Evolutionary conservation across 163 green algal species (phyloP), one percentile per base, ranked within the genome.

Genomic region (Picocystis sp.): DNA sequence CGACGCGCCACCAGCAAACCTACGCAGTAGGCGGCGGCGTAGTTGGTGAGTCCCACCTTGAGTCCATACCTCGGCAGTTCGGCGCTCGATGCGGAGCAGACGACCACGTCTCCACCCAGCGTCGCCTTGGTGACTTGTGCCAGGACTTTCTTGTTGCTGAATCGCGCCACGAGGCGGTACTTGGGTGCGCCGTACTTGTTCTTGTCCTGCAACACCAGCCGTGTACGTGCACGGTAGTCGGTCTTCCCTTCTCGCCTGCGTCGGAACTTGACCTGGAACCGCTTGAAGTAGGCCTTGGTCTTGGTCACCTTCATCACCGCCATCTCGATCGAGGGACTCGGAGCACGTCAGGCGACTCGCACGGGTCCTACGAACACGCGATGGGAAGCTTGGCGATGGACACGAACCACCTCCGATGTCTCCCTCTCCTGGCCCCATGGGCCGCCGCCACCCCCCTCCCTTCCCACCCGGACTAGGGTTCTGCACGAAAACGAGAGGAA

Each of bases 151-250:
- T 74, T 79, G 81, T 94, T 94, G 62, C 71, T 87, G 79, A 96
- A 97, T 52, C 89, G 81, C 35, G 97, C 89, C 17, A 93, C 71
- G 25, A 95, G 64, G 35, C 88, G 69, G 77, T 93, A 89, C 74
- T 92, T 92, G 51, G 78, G 79, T 22, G 77, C 81, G 65, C 81
- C 82, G 69, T 93, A 94, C 82, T 99, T 99, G 87, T 99, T 99
- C 87, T 99, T 98, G 83, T 99, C 90, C 81, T 98, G 90, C 49
- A 75, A 83, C 50, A 70, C 77, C 63, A 99, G 70, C 11, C 82
- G 61, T 23, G 92, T 75, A 60, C 90, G 86, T 21, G 88, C 86
- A 41, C 82, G 56, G 76, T 92, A 92, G 65, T 92, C 82, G 15
- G 80, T 89, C 77, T 91, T 86, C 57, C 86, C 80, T 52, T 76